These are phyloP conservation scores for Solanum chiquidenum DNA, from an alignment of 257 asterid species.

Conservation along the genomic window DNA sequence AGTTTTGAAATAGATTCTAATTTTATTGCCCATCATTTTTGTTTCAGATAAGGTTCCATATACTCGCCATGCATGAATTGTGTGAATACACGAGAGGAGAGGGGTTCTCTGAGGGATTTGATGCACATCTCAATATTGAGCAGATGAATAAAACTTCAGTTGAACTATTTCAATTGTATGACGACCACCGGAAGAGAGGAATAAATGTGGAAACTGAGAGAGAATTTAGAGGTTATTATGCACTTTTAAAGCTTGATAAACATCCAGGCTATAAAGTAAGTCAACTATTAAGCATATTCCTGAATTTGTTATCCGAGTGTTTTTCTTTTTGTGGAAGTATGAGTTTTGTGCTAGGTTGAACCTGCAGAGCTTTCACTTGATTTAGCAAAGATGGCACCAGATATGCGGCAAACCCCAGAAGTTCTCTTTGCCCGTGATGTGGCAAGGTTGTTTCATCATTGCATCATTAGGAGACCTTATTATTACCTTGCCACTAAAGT, in stretches of 20 bases:
- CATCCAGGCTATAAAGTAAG: constrained; percentile 99
- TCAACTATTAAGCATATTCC: constrained; percentile 19
- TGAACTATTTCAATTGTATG: constrained; percentile 82
- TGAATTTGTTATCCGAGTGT: constrained; percentile 7
- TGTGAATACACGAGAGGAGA: constrained; percentile 96
- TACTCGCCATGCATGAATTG: constrained; percentile 95
- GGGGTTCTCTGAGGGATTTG: constrained; percentile 98
- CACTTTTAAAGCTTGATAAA: constrained; percentile 97
- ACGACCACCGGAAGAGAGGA: constrained; percentile 89
- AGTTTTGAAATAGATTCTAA: not conserved
- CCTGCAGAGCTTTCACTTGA: constrained; percentile 99
- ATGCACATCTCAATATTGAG: constrained; percentile 96
- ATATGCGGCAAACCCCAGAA: constrained; percentile 83
- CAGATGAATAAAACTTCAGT: constrained; percentile 99
- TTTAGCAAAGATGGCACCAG: constrained; percentile 95
- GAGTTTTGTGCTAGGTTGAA: constrained; percentile 83
- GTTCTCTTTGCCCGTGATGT: constrained; percentile 92
- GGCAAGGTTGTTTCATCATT: constrained; percentile 57
- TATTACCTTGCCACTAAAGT: not conserved
- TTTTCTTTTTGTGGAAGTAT: constrained; percentile 30
- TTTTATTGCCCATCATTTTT: constrained; percentile 4
- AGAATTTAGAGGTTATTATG: constrained; percentile 98
- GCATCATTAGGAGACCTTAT: not conserved
- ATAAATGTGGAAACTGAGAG: constrained; percentile 67
- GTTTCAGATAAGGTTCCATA: constrained; percentile 93